Base-by-base conservation (phyloP, 1,139 yeast genomes). In the Kodamaea plutei region DNA sequence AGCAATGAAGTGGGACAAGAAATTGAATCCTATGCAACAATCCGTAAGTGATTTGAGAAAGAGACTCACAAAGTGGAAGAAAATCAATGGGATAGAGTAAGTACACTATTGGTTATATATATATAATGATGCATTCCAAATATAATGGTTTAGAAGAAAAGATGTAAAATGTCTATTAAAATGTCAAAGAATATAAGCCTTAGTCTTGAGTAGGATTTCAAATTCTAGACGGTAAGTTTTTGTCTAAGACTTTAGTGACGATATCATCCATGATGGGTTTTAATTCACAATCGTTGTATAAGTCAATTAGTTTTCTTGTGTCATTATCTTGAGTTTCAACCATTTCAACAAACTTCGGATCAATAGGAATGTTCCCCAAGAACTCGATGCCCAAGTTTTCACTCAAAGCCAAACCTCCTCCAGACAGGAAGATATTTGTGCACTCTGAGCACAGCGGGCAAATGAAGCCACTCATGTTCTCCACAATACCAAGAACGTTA, bases 1-100 rank as follows among this genome's bases (percentile, higher is more conserved):
- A 31, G 84, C 79, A 48, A 91, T 93, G 97, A 82, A 79, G 54
- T 83, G 95, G 84, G 98, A 91, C 54, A 76, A 73, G 61, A 84
- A 83, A 55, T 67, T 89, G 40, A 91, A 91, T 54, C 72, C 83
- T 3, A 76, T 73, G 58, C 96, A 88, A 60, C 89, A 84, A 52
- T 71, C 85, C 41, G 80, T 79, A n/a, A 94, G 95, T 17, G 94
- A 87, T 47, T 62, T 89, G 49, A 80, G 71, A 56, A 75, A 75
- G 52, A 74, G 88, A 49, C 64, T 85, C 26, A 47, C 47, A 24
- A 79, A 76, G 52, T 83, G 89, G 89, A 79, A 76, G 51, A 71
- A 72, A 52, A 51, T 56, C 28, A 61, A 71, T 36, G 28, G 28
- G 7, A 25, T 8, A n/a, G n/a, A n/a, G n/a, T n/a, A n/a, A n/a